Conservation (phyloP, 768 basidiomycete genomes). For the Pisolithus sp. region DNA sequence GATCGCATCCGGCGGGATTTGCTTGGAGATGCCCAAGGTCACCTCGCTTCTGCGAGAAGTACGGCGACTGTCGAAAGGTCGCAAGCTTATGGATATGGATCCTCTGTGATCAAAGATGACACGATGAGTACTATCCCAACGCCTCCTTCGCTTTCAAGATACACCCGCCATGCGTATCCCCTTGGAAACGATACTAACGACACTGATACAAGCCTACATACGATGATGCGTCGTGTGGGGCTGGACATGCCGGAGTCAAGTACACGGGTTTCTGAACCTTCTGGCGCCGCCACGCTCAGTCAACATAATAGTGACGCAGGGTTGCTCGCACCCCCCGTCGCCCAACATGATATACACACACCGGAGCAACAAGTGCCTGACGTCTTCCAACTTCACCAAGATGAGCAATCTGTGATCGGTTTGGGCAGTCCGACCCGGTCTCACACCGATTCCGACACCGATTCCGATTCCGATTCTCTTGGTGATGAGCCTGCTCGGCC, state of each 20-base stretch:
- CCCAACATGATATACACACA: slow-evolving; percentile 12
- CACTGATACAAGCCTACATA: slow-evolving; percentile 57
- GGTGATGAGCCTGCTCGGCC: slow-evolving; percentile 50
- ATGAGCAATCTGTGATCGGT: slow-evolving; percentile 14
- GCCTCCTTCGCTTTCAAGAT: slow-evolving; percentile 67
- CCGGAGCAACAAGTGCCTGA: slow-evolving; percentile 20
- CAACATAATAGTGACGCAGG: slow-evolving; percentile 2
- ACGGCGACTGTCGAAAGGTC: slow-evolving; percentile 17
- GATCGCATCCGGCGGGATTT: slow-evolving; percentile 61
- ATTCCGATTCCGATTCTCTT: slow-evolving; percentile 54
- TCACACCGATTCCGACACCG: slow-evolving; percentile 20
- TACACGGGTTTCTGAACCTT: slow-evolving; percentile 9
- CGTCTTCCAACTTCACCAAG: slow-evolving; percentile 21
- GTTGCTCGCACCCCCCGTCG: not conserved
- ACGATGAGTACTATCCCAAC: slow-evolving; percentile 65
- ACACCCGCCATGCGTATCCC: slow-evolving; percentile 38
- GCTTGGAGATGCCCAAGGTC: slow-evolving; percentile 46
- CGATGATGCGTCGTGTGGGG: slow-evolving; percentile 61
- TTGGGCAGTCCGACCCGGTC: slow-evolving; percentile 5
- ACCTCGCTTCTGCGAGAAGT: slow-evolving; percentile 14
- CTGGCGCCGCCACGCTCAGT: slow-evolving; percentile 8
- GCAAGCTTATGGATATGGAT: slow-evolving; percentile 24
- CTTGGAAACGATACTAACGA: slow-evolving; percentile 37
- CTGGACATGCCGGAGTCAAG: slow-evolving; percentile 36
- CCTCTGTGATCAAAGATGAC: slow-evolving; percentile 35